A percentile compares a stretch with the other conserved stretches of the same genome.
These are phyloP conservation scores for Nicotiana sylvestris DNA, from an alignment of 257 asterid species.

Conservation along the genomic window DNA sequence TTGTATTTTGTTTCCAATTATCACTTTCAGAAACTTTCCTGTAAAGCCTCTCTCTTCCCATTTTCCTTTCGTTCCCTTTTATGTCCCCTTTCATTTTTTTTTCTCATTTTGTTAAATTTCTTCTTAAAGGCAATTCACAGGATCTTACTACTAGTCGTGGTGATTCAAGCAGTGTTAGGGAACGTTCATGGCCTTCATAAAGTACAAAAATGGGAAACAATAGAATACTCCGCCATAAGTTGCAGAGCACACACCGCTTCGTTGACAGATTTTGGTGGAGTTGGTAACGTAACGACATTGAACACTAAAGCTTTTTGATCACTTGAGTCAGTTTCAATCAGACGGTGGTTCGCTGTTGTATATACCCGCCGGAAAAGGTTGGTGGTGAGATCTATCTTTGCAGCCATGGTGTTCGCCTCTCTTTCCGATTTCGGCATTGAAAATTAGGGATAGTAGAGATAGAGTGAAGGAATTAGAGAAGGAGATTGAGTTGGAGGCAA, in stretches of 20 bases:
- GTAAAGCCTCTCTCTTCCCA: neutral
- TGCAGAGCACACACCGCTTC: too few species aligned
- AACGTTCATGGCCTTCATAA: constrained; percentile 23
- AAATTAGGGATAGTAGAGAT: too few species aligned
- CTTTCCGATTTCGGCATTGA: too few species aligned
- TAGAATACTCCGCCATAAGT: too few species aligned
- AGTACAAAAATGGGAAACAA: constrained; percentile 12
- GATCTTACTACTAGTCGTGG: constrained; percentile 21
- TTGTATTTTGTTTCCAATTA: neutral
- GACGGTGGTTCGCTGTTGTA: constrained; percentile 78
- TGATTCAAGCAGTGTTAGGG: constrained; percentile 29
- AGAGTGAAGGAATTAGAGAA: too few species aligned
- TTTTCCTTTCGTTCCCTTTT: neutral
- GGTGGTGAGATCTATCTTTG: constrained; percentile 41
- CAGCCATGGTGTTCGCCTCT: too few species aligned
- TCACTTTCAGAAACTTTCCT: neutral
- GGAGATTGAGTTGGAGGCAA: too few species aligned
- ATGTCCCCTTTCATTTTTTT: neutral
- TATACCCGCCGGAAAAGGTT: constrained; percentile 87
- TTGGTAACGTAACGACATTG: too few species aligned
- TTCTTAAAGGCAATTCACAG: constrained; percentile 29
- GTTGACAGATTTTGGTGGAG: too few species aligned
- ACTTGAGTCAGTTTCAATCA: constrained; percentile 48
- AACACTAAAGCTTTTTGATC: constrained; percentile 17
- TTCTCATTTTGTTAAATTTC: neutral